Evolutionary conservation across 202 grass and related monocot genomes (phyloP).

Genomic region (Zoysia matrella): DNA sequence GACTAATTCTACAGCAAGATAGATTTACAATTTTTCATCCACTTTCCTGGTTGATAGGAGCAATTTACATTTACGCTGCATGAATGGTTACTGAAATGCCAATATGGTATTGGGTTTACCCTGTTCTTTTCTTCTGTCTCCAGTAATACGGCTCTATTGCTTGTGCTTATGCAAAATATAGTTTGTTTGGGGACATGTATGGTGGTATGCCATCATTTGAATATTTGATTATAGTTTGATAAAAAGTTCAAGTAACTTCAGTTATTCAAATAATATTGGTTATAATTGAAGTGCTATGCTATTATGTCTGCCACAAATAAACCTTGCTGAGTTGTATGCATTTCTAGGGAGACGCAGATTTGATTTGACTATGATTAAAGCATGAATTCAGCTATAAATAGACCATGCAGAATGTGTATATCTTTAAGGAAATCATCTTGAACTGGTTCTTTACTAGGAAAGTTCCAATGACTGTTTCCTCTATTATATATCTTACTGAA

Average conservation of each 20-base stretch:
- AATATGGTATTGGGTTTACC: neutral
- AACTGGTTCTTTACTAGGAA: neutral
- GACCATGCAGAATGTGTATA: neutral
- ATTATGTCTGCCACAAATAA: conserved; percentile 18
- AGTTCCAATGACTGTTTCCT: neutral
- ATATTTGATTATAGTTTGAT: neutral
- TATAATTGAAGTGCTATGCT: neutral
- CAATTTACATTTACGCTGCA: neutral
- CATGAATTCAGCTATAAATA: neutral
- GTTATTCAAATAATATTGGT: neutral
- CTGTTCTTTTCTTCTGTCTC: neutral
- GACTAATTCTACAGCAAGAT: neutral
- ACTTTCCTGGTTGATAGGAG: no score
- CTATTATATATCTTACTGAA: neutral
- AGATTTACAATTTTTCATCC: neutral
- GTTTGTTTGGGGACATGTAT: neutral
- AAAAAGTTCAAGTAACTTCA: neutral
- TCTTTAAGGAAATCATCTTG: neutral
- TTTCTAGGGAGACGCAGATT: neutral
- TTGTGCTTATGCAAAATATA: conserved; percentile 1
- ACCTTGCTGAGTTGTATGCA: neutral
- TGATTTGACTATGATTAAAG: neutral
- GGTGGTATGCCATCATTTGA: no score
- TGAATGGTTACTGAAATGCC: conserved; percentile 8
- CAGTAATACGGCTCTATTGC: conserved; percentile 16